Conservation (phyloP, 208 protist species). For the Leishmania arabica region DNA sequence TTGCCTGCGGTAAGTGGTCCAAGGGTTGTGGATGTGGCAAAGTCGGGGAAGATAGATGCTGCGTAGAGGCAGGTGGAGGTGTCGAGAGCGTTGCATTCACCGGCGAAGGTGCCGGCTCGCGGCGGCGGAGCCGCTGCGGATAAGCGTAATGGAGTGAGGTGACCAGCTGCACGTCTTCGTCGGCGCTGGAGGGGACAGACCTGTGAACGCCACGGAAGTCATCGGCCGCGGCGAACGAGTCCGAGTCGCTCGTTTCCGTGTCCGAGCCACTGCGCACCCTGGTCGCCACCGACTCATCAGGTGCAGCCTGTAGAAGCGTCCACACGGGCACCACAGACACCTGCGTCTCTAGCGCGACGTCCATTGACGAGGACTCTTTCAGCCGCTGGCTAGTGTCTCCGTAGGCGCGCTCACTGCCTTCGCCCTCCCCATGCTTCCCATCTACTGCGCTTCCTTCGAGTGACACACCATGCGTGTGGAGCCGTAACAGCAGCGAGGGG, state of each 20-base stretch:
- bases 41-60: background rate
- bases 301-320: slow-evolving; percentile 21
- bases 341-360: background rate
- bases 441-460: background rate
- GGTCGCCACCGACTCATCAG: background rate
- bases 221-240: background rate
- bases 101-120: background rate
- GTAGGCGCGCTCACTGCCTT: background rate
- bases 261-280: slow-evolving; percentile 1
- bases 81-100: background rate
- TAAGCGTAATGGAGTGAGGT: slow-evolving; percentile 21
- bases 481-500: slow-evolving; percentile 20
- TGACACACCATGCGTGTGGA: background rate
- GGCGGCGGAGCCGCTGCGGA: slow-evolving; percentile 1
- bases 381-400: background rate
- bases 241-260: slow-evolving; percentile 2
- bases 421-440: too few relatives aligned
- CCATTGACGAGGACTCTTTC: background rate
- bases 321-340: slow-evolving; percentile 27
- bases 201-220: background rate
- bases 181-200: background rate
- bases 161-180: slow-evolving; percentile 27
- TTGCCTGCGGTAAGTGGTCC: background rate
- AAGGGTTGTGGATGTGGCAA: background rate
- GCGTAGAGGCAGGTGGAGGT: background rate